Evolutionary conservation across 2,329 filamentous ascomycete species (phyloP).

Genomic region (Gaeumannomyces tritici): DNA sequence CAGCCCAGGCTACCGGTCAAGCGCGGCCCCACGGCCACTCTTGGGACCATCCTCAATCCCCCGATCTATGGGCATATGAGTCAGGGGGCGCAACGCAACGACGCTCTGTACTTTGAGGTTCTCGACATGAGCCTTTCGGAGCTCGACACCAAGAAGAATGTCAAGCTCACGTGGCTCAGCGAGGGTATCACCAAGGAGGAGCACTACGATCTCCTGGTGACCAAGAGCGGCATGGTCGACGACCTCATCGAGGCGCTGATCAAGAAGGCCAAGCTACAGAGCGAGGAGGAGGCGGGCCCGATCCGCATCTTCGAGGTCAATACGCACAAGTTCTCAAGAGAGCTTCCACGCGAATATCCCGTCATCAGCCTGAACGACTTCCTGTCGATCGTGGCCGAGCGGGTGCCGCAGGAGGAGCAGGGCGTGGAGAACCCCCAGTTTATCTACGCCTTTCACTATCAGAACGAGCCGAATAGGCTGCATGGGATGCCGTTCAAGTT

Average conservation of each 20-base stretch:
- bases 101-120: constrained; percentile 85
- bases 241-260: constrained; percentile 69
- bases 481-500: constrained; percentile 93
- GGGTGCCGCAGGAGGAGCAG: constrained; percentile 63
- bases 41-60: constrained; percentile 70
- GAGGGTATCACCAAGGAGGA: constrained; percentile 93
- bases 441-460: constrained; percentile 84
- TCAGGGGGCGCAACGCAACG: constrained; percentile 61
- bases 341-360: constrained; percentile 58
- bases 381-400: constrained; percentile 70
- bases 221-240: constrained; percentile 71
- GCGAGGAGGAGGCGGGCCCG: constrained; percentile 58
- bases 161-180: constrained; percentile 76
- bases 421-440: constrained; percentile 45
- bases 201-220: constrained; percentile 70
- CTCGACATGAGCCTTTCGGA: constrained; percentile 91
- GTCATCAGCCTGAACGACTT: constrained; percentile 85
- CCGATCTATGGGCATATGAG: constrained; percentile 46
- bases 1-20: constrained; percentile 74
- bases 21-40: constrained; percentile 57
- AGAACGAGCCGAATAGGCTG: constrained; percentile 73
- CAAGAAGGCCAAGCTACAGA: constrained; percentile 70
- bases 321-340: constrained; percentile 73
- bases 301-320: constrained; percentile 79
- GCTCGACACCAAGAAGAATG: constrained; percentile 80